Base-by-base conservation (phyloP, 2,329 filamentous ascomycete species). In the Hyphodiscus sp. region DNA sequence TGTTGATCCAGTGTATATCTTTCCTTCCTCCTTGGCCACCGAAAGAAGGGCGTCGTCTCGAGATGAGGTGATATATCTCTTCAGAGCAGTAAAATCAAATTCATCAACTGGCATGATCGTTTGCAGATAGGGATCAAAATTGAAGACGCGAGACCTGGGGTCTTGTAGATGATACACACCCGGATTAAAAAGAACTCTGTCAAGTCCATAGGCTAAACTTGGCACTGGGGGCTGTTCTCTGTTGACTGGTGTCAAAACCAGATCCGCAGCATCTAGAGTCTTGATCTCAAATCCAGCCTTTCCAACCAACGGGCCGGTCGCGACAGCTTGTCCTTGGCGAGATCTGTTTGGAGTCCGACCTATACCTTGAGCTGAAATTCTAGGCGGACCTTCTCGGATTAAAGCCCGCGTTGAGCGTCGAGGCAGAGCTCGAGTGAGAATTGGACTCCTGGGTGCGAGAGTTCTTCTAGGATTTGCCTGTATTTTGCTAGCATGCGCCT, bases 71-170 rank as follows among this genome's bases (percentile, higher is more conserved):
- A 96, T 83, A 69, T 96, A 99, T 58, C 85, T 79, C 68, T 88
- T 89, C 51, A 99, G 71, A 2, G 90, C 85, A 54, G 88, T 80
- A 69, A 95, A 99, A 66, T 99, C 89, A 65, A 99, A 99, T 66
- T 99, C 47, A 1, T 81, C 76, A 16, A 94, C 85, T 1, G 94
- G 91, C 90, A 97, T 97, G 63, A 99, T 95, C 50, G 83, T 84
- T 56, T 91, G 83, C 19, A 99, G 78, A 65, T 96, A 96, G 0
- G 95, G 94, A 67, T 99, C 92, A 64, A 99, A 99, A 68, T 99
- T 99, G 77, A 84, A 99, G 7, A 97, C 90, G 18, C 84, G 80
- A 41, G 92, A 91, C 54, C 89, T 82, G 20, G 86, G 84, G 68
- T 99, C 94, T 70, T 95, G 91, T 49, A 99, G 79, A 49, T 89